phyloP scores from a whole-genome alignment of 768 basidiomycete species.

The Ephemerocybe angulata region DNA sequence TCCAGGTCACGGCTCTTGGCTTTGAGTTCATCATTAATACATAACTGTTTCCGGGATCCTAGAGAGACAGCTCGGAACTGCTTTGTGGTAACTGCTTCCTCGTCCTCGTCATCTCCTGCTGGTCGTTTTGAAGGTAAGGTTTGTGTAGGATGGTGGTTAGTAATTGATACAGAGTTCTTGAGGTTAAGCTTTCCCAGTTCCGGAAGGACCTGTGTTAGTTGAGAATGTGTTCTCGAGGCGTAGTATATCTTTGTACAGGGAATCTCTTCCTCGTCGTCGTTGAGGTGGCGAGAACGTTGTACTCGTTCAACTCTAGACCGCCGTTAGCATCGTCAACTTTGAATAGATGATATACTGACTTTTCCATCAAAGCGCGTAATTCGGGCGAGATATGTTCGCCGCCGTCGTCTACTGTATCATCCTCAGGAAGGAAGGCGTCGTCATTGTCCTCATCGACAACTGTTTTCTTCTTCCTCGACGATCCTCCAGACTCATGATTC shows the following conservation, averaged over 20 bases:
- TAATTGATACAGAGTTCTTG: constrained; percentile 20
- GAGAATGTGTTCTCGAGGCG: constrained; percentile 94
- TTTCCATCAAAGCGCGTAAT: constrained; percentile 74
- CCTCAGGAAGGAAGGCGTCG: constrained; percentile 70
- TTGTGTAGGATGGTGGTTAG: constrained; percentile 21
- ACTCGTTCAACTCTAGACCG: constrained; percentile 37
- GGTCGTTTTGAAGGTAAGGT: constrained; percentile 23
- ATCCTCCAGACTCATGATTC: background rate
- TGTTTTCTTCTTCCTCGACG: background rate
- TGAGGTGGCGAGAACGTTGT: constrained; percentile 16
- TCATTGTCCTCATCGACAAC: constrained; percentile 46
- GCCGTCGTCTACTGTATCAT: constrained; percentile 36
- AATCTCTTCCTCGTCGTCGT: constrained; percentile 40
- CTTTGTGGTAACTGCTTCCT: constrained; percentile 22
- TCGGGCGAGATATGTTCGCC: constrained; percentile 67
- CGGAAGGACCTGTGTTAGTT: constrained; percentile 84
- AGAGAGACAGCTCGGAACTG: constrained; percentile 68
- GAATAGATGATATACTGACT: constrained; percentile 54
- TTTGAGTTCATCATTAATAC: constrained; percentile 81
- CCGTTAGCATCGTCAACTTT: no score
- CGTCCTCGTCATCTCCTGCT: constrained; percentile 18
- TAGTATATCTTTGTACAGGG: constrained; percentile 86
- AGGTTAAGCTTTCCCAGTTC: constrained; percentile 77
- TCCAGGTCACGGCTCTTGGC: constrained; percentile 68
- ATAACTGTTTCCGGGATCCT: constrained; percentile 87